Evolutionary conservation across 2,329 filamentous ascomycete species (phyloP).

Genomic region (Colletotrichum theobromicola): DNA sequence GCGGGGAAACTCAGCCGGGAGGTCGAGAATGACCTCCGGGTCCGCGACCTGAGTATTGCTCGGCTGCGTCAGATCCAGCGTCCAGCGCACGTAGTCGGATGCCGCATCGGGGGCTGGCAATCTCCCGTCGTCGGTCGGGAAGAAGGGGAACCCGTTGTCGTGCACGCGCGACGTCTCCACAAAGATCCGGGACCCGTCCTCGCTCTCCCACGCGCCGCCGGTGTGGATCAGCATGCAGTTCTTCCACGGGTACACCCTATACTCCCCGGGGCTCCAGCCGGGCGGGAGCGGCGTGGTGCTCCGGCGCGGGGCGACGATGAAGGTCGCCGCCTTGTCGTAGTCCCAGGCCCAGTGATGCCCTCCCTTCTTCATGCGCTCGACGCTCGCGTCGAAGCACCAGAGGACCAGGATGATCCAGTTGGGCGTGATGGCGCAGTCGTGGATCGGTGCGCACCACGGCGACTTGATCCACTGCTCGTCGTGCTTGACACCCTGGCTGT

Average conservation of each 20-base stretch:
- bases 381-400: slow-evolving; percentile 36
- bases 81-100: slow-evolving; percentile 46
- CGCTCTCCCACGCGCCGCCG: slow-evolving; percentile 24
- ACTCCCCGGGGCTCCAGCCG: slow-evolving; percentile 28
- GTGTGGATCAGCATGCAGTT: slow-evolving; percentile 21
- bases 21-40: slow-evolving; percentile 35
- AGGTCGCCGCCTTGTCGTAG: slow-evolving; percentile 9
- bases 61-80: slow-evolving; percentile 37
- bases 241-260: slow-evolving; percentile 22
- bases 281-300: slow-evolving; percentile 13
- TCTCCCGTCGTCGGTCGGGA: slow-evolving; percentile 27
- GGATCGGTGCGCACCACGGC: slow-evolving; percentile 48
- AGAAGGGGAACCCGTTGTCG: slow-evolving; percentile 15
- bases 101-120: slow-evolving; percentile 36
- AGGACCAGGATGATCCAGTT: slow-evolving; percentile 40
- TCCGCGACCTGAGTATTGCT: slow-evolving; percentile 29
- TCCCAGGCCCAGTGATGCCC: slow-evolving; percentile 43
- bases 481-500: slow-evolving; percentile 40
- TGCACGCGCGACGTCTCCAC: slow-evolving; percentile 29
- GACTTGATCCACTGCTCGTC: slow-evolving; percentile 55
- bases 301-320: slow-evolving; percentile 1
- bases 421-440: slow-evolving; percentile 43
- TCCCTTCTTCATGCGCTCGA: slow-evolving; percentile 41
- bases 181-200: neutral
- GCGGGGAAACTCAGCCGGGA: slow-evolving; percentile 47